Evolutionary conservation across 345 rosid species (phyloP).

Genomic region (Populus nigra): DNA sequence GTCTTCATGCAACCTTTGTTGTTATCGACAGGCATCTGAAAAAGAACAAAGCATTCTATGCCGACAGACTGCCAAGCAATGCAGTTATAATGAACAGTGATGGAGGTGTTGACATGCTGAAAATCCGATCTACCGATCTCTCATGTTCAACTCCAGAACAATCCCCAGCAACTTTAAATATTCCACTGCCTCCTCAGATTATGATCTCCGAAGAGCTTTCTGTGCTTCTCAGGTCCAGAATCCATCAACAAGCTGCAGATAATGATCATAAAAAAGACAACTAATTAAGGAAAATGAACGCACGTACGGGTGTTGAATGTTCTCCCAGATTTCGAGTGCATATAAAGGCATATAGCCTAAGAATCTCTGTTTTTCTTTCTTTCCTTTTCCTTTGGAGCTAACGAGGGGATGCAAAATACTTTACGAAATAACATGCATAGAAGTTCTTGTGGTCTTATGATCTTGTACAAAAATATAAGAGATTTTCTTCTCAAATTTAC

Average conservation of each 20-base stretch:
- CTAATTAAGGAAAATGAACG: background rate
- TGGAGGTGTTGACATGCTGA: slow-evolving; percentile 34
- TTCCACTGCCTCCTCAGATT: slow-evolving; percentile 21
- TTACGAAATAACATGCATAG: too few relatives aligned
- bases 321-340: too few relatives aligned
- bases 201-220: slow-evolving; percentile 25
- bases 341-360: too few relatives aligned
- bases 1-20: slow-evolving; percentile 34
- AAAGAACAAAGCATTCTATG: slow-evolving; percentile 32
- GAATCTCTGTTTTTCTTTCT: too few relatives aligned
- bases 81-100: slow-evolving; percentile 33
- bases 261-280: background rate
- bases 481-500: too few relatives aligned
- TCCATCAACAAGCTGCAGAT: too few relatives aligned
- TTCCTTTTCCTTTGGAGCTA: too few relatives aligned
- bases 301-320: too few relatives aligned
- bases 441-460: too few relatives aligned
- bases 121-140: slow-evolving; percentile 12
- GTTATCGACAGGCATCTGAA: slow-evolving; percentile 35
- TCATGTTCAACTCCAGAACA: slow-evolving; percentile 9
- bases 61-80: slow-evolving; percentile 33
- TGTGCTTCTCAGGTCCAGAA: background rate
- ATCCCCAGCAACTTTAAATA: slow-evolving; percentile 11
- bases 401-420: too few relatives aligned
- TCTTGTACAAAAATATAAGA: too few relatives aligned